Conservation (phyloP, 768 basidiomycete genomes). For the Austroboletus eburneus region DNA sequence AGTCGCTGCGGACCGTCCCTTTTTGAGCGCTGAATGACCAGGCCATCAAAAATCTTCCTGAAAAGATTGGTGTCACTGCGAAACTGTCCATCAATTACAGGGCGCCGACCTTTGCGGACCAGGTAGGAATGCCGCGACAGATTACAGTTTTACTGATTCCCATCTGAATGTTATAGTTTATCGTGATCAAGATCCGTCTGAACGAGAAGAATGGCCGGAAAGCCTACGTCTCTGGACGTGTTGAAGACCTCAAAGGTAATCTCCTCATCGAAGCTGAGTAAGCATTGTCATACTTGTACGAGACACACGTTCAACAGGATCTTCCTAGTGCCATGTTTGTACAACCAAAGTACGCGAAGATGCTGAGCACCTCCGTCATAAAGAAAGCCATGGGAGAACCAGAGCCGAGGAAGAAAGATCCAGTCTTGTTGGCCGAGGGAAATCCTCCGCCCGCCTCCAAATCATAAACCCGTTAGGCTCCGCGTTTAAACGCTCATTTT, state of each 20-base stretch:
- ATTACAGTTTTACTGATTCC: not conserved
- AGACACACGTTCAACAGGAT: no score
- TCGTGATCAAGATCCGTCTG: conserved; percentile 72
- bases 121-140: conserved; percentile 39
- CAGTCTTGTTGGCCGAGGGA: conserved; percentile 27
- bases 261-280: conserved; percentile 80
- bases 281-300: conserved; percentile 28
- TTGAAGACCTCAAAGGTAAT: conserved; percentile 82
- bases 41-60: conserved; percentile 84
- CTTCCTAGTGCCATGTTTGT: conserved; percentile 85
- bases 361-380: conserved; percentile 59
- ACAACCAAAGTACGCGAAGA: conserved; percentile 82
- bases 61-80: conserved; percentile 91
- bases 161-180: conserved; percentile 49
- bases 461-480: no score
- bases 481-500: no score
- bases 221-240: conserved; percentile 57
- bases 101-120: conserved; percentile 86
- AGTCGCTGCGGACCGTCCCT: conserved; percentile 1
- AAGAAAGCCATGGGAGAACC: conserved; percentile 66
- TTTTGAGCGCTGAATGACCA: conserved; percentile 27
- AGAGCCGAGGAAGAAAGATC: conserved; percentile 19
- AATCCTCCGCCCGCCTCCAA: conserved; percentile 24
- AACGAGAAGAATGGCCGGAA: conserved; percentile 75
- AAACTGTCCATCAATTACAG: conserved; percentile 76